Evolutionary conservation across 306 rosid species (phyloP).

Genomic region (Cicer pinnatifidum): DNA sequence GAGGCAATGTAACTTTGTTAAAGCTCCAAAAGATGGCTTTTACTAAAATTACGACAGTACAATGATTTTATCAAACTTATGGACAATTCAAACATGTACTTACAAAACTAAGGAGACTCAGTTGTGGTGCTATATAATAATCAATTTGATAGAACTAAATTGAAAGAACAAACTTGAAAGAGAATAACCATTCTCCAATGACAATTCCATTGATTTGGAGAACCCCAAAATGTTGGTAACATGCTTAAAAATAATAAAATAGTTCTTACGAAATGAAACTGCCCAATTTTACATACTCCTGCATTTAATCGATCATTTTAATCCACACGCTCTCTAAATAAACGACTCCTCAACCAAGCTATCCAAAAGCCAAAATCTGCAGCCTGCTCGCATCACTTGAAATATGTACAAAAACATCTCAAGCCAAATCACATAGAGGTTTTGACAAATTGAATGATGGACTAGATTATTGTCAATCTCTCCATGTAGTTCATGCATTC

Average conservation of each 20-base stretch:
- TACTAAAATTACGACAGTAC: too few species aligned
- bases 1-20: too few species aligned
- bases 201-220: slow-evolving; percentile 55
- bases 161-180: slow-evolving; percentile 12
- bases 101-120: too few species aligned
- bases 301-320: slow-evolving; percentile 44
- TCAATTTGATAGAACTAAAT: neutral
- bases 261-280: slow-evolving; percentile 56
- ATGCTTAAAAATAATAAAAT: slow-evolving; percentile 49
- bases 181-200: slow-evolving; percentile 24
- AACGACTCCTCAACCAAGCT: slow-evolving; percentile 49
- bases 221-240: slow-evolving; percentile 55
- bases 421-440: slow-evolving; percentile 51
- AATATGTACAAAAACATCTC: slow-evolving; percentile 76
- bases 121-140: neutral
- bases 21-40: too few species aligned
- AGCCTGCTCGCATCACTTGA: slow-evolving; percentile 57
- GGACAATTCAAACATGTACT: too few species aligned
- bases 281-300: slow-evolving; percentile 61
- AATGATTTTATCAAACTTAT: too few species aligned
- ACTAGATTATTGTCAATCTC: slow-evolving; percentile 50
- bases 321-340: slow-evolving; percentile 45
- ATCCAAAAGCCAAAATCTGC: slow-evolving; percentile 49
- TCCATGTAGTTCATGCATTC: slow-evolving; percentile 61
- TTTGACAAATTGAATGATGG: slow-evolving; percentile 39